These are phyloP conservation scores for Sporothrix protearum DNA, from an alignment of 2,329 filamentous ascomycete species.

Conservation along the genomic window DNA sequence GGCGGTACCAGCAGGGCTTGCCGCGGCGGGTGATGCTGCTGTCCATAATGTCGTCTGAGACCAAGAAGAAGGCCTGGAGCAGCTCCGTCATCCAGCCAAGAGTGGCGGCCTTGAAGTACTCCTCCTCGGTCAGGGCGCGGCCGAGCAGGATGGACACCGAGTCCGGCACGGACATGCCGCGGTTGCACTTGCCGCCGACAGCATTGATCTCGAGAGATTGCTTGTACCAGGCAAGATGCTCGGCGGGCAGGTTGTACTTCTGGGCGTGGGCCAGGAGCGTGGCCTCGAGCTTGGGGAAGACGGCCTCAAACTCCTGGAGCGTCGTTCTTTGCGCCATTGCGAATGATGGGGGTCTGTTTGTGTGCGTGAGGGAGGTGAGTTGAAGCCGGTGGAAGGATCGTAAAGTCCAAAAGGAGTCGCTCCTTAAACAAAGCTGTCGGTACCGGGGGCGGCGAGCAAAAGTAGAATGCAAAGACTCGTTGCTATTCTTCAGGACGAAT, in stretches of 20 bases:
- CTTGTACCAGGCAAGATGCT: constrained; percentile 82
- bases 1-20: constrained; percentile 93
- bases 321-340: constrained; percentile 67
- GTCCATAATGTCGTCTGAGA: constrained; percentile 99
- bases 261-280: constrained; percentile 75
- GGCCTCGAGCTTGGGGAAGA: constrained; percentile 82
- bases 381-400: background rate
- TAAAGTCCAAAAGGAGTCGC: background rate
- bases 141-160: constrained; percentile 75
- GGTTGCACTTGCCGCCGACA: constrained; percentile 95
- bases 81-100: constrained; percentile 98
- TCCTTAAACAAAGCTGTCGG: background rate
- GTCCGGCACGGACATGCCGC: constrained; percentile 96
- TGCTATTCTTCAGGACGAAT: constrained; percentile 11
- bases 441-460: background rate
- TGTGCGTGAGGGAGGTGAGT: background rate
- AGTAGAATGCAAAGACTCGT: constrained; percentile 4
- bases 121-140: constrained; percentile 67
- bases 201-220: constrained; percentile 85
- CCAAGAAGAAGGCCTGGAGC: constrained; percentile 97
- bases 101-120: constrained; percentile 84
- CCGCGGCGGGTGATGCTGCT: constrained; percentile 89
- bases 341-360: background rate
- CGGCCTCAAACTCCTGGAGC: constrained; percentile 79
- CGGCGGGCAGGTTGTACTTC: constrained; percentile 76